These are phyloP conservation scores for Candida xyloterini DNA, from an alignment of 805 yeast genomes.

Conservation along the genomic window DNA sequence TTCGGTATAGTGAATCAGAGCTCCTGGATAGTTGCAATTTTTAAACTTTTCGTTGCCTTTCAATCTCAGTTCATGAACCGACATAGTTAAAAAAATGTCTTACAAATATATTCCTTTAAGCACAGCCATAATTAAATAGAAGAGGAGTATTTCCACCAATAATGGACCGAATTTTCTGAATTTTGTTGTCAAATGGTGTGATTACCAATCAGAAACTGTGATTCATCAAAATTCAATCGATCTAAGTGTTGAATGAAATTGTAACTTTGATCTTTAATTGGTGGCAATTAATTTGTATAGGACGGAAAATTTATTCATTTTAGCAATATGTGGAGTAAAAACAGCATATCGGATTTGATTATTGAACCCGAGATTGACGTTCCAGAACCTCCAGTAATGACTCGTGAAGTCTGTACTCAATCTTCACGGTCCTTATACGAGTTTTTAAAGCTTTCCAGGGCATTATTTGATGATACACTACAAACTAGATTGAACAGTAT, in stretches of 20 bases:
- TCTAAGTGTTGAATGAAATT: not conserved
- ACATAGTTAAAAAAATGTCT: constrained; percentile 1
- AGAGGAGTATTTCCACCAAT: no score
- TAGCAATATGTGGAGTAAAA: constrained; percentile 6
- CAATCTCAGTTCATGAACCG: constrained; percentile 22
- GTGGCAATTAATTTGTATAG: not conserved
- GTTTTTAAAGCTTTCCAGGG: constrained; percentile 37
- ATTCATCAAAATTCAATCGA: no score
- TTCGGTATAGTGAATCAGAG: constrained; percentile 37
- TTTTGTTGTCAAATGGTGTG: not conserved
- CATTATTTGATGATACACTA: constrained; percentile 44
- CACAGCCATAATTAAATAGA: not conserved
- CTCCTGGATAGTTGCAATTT: constrained; percentile 29
- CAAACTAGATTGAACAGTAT: constrained; percentile 41
- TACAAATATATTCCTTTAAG: not conserved
- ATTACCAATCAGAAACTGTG: no score
- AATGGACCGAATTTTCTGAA: not conserved
- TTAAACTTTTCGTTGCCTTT: constrained; percentile 31
- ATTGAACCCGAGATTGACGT: constrained; percentile 24
- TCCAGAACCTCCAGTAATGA: constrained; percentile 28
- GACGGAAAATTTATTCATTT: not conserved
- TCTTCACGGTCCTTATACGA: constrained; percentile 34
- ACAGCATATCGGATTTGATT: constrained; percentile 8
- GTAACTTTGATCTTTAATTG: not conserved
- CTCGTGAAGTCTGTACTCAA: constrained; percentile 31